phyloP scores from a whole-genome alignment of 768 basidiomycete species.

The Leccinum uliginosum region DNA sequence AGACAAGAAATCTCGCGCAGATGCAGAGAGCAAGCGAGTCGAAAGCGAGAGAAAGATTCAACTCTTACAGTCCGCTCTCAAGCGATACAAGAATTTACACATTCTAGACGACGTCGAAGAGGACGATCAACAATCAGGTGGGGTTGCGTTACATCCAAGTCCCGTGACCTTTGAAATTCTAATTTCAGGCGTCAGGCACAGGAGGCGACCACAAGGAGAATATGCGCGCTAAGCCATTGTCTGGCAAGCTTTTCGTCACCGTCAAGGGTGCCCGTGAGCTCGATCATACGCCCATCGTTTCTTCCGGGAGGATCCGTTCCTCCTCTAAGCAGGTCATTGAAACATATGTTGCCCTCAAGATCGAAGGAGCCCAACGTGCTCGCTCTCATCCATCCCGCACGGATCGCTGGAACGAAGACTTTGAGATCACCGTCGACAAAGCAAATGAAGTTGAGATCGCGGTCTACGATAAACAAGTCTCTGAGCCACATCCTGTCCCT shows the following conservation, averaged over 20 bases:
- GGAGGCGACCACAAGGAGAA: conserved; percentile 91
- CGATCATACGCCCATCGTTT: conserved; percentile 81
- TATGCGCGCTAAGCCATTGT: conserved; percentile 87
- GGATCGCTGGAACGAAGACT: conserved; percentile 97
- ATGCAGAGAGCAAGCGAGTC: conserved; percentile 89
- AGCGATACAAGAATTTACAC: conserved; percentile 93
- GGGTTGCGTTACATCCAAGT: conserved; percentile 12
- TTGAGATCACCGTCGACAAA: conserved; percentile 95
- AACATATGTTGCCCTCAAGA: conserved; percentile 90
- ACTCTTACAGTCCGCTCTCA: conserved; percentile 85
- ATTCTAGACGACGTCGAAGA: conserved; percentile 87
- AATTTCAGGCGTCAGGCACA: conserved; percentile 39
- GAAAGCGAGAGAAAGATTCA: conserved; percentile 98
- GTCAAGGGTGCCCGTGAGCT: conserved; percentile 90
- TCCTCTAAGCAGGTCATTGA: conserved; percentile 75
- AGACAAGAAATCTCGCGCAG: conserved; percentile 91
- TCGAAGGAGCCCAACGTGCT: conserved; percentile 92
- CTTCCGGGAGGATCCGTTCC: conserved; percentile 60
- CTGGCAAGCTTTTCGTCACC: conserved; percentile 86
- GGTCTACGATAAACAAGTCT: conserved; percentile 87
- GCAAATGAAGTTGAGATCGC: conserved; percentile 98
- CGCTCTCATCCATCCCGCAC: conserved; percentile 90
- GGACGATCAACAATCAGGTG: conserved; percentile 69
- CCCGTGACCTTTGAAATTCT: conserved; percentile 19
- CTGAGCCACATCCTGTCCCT: conserved; percentile 76